Evolutionary conservation across 805 yeast species (phyloP).

Genomic region (Sugiyamaella mastotermitis): DNA sequence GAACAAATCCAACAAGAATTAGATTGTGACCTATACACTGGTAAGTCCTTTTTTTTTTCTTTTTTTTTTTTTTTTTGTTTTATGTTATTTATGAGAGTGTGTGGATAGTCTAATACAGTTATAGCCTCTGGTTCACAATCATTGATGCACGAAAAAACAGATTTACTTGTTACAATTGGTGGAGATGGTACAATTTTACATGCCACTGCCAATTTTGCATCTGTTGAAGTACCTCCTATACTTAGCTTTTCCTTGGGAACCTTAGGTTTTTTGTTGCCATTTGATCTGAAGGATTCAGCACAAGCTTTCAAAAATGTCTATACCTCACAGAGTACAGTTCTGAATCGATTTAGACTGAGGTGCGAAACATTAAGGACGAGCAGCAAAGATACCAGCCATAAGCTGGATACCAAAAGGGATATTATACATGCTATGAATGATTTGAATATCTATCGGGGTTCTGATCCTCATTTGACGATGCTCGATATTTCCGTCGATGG

Average conservation of each 20-base stretch:
- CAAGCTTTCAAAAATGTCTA: conserved; percentile 62
- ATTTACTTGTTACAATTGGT: conserved; percentile 80
- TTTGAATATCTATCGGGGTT: conserved; percentile 80
- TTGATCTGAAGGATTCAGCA: conserved; percentile 59
- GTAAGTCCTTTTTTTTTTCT: too few species aligned
- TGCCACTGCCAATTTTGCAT: conserved; percentile 73
- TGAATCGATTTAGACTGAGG: conserved; percentile 73
- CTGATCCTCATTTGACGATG: conserved; percentile 76
- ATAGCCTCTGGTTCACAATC: conserved; percentile 54
- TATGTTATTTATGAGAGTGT: too few species aligned
- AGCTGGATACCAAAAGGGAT: conserved; percentile 8
- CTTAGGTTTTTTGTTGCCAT: conserved; percentile 82
- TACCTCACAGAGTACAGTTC: conserved; percentile 60
- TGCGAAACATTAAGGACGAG: conserved; percentile 45
- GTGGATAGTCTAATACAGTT: conserved; percentile 11
- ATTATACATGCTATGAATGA: conserved; percentile 84
- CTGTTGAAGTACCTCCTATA: conserved; percentile 71
- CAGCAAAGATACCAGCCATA: conserved; percentile 4
- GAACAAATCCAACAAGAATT: conserved; percentile 46
- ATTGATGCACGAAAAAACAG: conserved; percentile 62
- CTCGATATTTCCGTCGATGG: conserved; percentile 83
- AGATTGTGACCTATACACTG: conserved; percentile 13
- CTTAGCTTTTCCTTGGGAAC: conserved; percentile 87
- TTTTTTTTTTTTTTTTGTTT: too few species aligned
- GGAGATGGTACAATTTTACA: conserved; percentile 93